phyloP scores from a whole-genome alignment of 2,329 filamentous ascomycete species.

The Paecilomyces sp. region DNA sequence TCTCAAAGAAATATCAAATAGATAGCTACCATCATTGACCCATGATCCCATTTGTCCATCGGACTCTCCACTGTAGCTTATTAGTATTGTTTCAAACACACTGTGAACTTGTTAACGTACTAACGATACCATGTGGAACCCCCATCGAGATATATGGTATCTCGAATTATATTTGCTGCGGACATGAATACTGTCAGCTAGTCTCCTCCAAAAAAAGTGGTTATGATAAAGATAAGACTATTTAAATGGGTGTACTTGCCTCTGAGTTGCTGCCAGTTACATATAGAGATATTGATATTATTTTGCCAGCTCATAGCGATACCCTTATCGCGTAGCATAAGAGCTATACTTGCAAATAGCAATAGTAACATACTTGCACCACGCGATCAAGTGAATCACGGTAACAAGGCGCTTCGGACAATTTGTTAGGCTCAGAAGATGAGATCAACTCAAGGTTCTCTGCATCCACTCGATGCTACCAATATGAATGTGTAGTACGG shows the following conservation, averaged over 20 bases:
- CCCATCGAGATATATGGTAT: conserved; percentile 61
- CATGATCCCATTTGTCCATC: conserved; percentile 33
- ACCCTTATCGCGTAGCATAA: neutral
- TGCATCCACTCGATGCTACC: neutral
- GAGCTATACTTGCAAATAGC: neutral
- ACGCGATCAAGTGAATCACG: neutral
- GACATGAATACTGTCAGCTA: conserved; percentile 12
- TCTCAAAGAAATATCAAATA: conserved; percentile 2
- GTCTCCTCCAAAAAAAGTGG: neutral
- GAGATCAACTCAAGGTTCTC: neutral
- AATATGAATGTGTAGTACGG: neutral
- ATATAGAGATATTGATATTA: conserved; percentile 55
- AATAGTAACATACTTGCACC: neutral
- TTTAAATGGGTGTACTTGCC: conserved; percentile 15
- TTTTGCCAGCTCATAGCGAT: conserved; percentile 12
- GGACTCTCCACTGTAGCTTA: conserved; percentile 29
- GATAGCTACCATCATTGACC: conserved; percentile 37
- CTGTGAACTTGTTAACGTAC: conserved; percentile 7
- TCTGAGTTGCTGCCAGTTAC: conserved; percentile 45
- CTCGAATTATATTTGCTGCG: conserved; percentile 51
- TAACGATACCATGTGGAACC: conserved; percentile 50
- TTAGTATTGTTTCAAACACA: neutral
- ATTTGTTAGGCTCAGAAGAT: neutral
- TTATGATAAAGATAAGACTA: neutral
- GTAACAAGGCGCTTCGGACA: neutral